These are phyloP conservation scores for Acanthamoeba castellanii DNA, from an alignment of 208 protist genomes.

Conservation along the genomic window DNA sequence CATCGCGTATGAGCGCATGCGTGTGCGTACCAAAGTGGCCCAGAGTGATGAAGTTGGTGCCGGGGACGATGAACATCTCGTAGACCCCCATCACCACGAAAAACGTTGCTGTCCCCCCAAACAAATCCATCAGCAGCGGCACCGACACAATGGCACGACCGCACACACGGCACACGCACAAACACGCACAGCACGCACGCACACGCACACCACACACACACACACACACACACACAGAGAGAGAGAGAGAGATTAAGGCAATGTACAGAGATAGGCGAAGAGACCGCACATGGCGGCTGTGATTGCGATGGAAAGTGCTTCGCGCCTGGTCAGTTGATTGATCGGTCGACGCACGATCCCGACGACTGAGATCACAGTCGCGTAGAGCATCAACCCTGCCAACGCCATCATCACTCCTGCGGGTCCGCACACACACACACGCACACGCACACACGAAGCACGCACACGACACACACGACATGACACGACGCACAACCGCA, in stretches of 20 bases:
- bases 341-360: neutral
- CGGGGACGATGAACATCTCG: constrained; percentile 5
- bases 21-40: constrained; percentile 25
- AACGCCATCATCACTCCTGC: neutral
- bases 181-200: too few relatives aligned
- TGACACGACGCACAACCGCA: neutral
- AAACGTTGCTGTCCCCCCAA: neutral
- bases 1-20: neutral
- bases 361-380: too few relatives aligned
- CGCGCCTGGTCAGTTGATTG: neutral
- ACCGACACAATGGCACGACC: too few relatives aligned
- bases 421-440: too few relatives aligned
- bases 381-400: neutral
- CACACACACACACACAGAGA: neutral
- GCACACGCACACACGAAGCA: neutral
- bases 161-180: too few relatives aligned
- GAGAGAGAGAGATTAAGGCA: neutral
- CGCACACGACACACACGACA: too few relatives aligned
- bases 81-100: neutral
- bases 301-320: neutral
- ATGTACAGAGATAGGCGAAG: neutral
- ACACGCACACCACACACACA: too few relatives aligned
- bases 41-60: constrained; percentile 18
- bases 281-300: neutral
- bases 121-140: neutral